phyloP scores from a whole-genome alignment of 805 yeast species.

The Myxozyma lipomycoides region DNA sequence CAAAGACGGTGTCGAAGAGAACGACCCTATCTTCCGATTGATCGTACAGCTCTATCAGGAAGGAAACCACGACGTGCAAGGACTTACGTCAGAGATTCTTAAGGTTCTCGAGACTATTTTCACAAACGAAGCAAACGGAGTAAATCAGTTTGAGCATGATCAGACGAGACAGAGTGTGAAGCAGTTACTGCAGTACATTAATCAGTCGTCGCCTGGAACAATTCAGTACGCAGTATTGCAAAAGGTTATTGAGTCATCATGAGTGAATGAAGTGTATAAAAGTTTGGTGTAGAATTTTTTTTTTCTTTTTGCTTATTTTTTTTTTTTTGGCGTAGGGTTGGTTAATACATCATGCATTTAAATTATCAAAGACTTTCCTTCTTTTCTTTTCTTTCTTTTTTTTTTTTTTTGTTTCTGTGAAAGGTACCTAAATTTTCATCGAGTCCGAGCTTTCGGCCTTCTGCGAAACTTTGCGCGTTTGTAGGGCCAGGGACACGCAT shows the following conservation, averaged over 20 bases:
- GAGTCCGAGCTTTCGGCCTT: no score
- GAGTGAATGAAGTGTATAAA: background rate
- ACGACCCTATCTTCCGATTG: constrained; percentile 80
- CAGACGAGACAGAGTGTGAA: constrained; percentile 63
- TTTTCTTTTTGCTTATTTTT: background rate
- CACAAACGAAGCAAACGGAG: constrained; percentile 68
- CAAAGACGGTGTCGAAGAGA: constrained; percentile 85
- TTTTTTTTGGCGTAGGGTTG: background rate
- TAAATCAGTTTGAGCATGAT: constrained; percentile 71
- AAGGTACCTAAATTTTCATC: no score
- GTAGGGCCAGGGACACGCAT: no score
- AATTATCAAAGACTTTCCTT: background rate
- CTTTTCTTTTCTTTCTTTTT: no score
- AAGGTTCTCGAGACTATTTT: constrained; percentile 68
- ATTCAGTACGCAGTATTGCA: constrained; percentile 7
- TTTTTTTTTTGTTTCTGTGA: background rate
- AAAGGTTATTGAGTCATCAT: constrained; percentile 3
- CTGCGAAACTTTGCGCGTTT: background rate
- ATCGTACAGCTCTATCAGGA: constrained; percentile 65
- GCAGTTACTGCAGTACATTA: constrained; percentile 68
- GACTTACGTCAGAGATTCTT: constrained; percentile 44
- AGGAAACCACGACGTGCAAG: constrained; percentile 49
- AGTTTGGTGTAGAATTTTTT: background rate
- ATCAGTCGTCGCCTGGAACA: constrained; percentile 55
- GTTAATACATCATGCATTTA: background rate